Base-by-base conservation (phyloP, 805 yeast species). In the Brettanomyces sp. region DNA sequence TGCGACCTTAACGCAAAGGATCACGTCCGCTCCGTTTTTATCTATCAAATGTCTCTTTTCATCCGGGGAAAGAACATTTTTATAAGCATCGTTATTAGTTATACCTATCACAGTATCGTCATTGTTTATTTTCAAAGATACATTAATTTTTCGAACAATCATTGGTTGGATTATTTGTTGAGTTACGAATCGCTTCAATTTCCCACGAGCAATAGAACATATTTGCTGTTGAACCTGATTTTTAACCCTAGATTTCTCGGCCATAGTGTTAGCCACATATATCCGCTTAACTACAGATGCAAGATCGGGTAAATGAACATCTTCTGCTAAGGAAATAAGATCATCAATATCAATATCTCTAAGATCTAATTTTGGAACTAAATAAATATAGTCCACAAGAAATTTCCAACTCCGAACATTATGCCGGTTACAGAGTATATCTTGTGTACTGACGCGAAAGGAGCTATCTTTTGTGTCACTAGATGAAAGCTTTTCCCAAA, bases 1-100 rank as follows among this genome's bases (percentile, higher is more conserved):
- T 23, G 65, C 55, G 8, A 53, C 42, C 5, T 52, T 50, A 5
- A 70, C 68, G 1, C 69, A 54, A 1, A 80, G 42, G 1, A 77
- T 64, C 0, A 75, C 54, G 60, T 82, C 87, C 0, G 85, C 77
- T 39, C 49, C 61, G 7, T 60, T 55, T n/a, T n/a, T 42, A 4
- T 30, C 21, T 3, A 53, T 47, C 11, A 70, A 47, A 6, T 52
- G 41, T 5, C 43, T n/a, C 42, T 58, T 62, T n/a, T 63, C 59
- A 1, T 48, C 47, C 1, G 39, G 45, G 1, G 59, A 36, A 6
- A 68, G 33, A n/a, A 33, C 40, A 24, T 47, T 41, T 12, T 35
- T 35, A 35, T 35, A 18, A n/a, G 13, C 13, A 44, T 54, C 14
- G 11, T 28, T 9, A 28, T 28, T 28, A 6, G 9, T 9, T 25